A percentile compares a stretch with the other conserved stretches of the same genome.
These are phyloP conservation scores for Cytospora chrysosperma DNA, from an alignment of 2,329 filamentous ascomycete species.

Conservation along the genomic window DNA sequence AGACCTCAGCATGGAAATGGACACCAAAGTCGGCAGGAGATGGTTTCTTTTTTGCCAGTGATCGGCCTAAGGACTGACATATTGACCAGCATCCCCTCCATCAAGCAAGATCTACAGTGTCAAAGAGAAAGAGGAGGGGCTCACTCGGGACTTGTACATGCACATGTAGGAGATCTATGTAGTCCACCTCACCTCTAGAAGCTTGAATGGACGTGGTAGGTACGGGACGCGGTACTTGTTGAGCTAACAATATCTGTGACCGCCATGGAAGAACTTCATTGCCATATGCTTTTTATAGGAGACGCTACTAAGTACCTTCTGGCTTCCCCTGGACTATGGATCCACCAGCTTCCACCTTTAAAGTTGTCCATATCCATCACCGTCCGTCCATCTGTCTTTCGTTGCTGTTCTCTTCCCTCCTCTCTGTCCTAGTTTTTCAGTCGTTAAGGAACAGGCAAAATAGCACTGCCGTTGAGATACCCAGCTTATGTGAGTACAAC, in stretches of 20 bases:
- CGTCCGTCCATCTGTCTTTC: neutral
- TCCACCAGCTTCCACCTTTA: constrained; percentile 25
- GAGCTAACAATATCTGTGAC: neutral
- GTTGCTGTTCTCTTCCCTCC: constrained; percentile 12
- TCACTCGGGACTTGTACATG: neutral
- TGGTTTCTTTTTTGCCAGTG: constrained; percentile 1
- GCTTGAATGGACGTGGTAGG: neutral
- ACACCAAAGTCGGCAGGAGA: constrained; percentile 1
- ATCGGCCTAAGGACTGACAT: constrained; percentile 2
- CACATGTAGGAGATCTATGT: neutral
- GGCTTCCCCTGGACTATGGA: constrained; percentile 18
- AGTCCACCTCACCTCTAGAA: neutral
- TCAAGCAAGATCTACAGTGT: neutral
- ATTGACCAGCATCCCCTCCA: constrained; percentile 17
- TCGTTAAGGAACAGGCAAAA: constrained; percentile 3
- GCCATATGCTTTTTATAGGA: constrained; percentile 17
- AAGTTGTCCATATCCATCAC: constrained; percentile 24
- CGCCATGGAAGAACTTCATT: neutral
- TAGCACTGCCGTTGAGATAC: constrained; percentile 11
- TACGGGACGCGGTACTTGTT: neutral
- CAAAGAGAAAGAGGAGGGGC: neutral
- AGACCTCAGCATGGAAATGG: neutral
- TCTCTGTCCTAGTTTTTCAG: constrained; percentile 13
- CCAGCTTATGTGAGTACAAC: constrained; percentile 19
- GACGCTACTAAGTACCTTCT: constrained; percentile 19